Evolutionary conservation across 2,329 filamentous ascomycete species (phyloP).

Genomic region (Penicillium sp.): DNA sequence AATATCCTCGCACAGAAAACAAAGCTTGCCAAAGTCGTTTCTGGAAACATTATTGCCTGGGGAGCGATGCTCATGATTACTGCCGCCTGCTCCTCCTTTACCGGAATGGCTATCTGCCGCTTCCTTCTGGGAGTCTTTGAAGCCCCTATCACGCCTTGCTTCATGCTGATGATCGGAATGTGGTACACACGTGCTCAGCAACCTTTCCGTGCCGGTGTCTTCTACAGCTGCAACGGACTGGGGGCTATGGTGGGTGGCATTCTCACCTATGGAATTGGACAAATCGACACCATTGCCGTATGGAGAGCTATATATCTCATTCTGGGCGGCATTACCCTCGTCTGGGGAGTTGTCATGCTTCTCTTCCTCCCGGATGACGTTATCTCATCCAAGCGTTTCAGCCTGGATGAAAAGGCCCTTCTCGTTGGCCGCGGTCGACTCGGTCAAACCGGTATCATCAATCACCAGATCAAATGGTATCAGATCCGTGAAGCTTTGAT

Average conservation of each 20-base stretch:
- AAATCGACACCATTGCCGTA: constrained; percentile 44
- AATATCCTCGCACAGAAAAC: constrained; percentile 36
- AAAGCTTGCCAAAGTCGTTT: constrained; percentile 27
- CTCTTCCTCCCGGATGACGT: constrained; percentile 48
- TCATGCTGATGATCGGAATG: constrained; percentile 54
- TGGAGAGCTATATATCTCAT: constrained; percentile 50
- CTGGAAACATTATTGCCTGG: constrained; percentile 44
- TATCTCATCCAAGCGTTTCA: constrained; percentile 45
- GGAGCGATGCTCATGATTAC: constrained; percentile 48
- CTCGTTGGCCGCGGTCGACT: constrained; percentile 43
- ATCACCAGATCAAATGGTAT: constrained; percentile 49
- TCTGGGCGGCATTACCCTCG: constrained; percentile 46
- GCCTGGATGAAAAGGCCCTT: constrained; percentile 46
- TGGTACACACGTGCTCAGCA: constrained; percentile 52
- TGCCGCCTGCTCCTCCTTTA: constrained; percentile 45
- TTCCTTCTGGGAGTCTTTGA: constrained; percentile 52
- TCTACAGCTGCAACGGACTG: constrained; percentile 45
- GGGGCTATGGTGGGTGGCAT: constrained; percentile 37
- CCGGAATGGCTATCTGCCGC: constrained; percentile 45
- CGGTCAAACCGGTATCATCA: constrained; percentile 49
- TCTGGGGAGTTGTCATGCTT: constrained; percentile 44
- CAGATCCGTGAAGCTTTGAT: constrained; percentile 51
- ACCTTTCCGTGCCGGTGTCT: constrained; percentile 49
- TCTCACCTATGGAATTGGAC: constrained; percentile 40
- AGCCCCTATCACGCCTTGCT: constrained; percentile 50